These are phyloP conservation scores for Monascus ruber DNA, from an alignment of 2,329 filamentous ascomycete genomes.

Conservation along the genomic window DNA sequence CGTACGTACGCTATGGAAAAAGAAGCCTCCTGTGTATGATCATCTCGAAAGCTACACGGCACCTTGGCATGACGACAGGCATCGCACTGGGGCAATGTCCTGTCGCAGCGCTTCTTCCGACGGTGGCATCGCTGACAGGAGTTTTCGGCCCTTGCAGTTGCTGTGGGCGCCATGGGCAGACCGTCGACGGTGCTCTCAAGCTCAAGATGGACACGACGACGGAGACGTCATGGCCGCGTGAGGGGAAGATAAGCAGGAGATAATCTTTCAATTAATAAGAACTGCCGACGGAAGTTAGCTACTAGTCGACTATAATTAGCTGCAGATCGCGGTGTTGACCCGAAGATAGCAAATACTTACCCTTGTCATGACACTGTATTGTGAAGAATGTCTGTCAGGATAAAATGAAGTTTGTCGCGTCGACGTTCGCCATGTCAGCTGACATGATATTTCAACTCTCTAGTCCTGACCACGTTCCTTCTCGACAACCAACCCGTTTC, in stretches of 20 bases:
- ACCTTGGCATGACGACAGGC: conserved; percentile 29
- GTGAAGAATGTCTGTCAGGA: too few relatives aligned
- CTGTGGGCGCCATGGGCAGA: conserved; percentile 5
- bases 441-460: too few relatives aligned
- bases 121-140: conserved; percentile 33
- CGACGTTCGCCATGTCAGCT: too few relatives aligned
- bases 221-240: conserved; percentile 2
- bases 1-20: conserved; percentile 32
- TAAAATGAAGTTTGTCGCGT: too few relatives aligned
- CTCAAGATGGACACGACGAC: too few relatives aligned
- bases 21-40: conserved; percentile 28
- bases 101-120: conserved; percentile 35
- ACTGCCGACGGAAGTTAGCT: conserved; percentile 5
- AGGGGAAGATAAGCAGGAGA: neutral
- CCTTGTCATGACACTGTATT: too few relatives aligned
- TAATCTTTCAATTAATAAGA: neutral
- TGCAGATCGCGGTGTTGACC: too few relatives aligned
- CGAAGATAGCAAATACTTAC: too few relatives aligned
- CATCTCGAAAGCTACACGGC: conserved; percentile 32
- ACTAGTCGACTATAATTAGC: too few relatives aligned
- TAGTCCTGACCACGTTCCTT: too few relatives aligned
- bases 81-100: conserved; percentile 27
- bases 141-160: conserved; percentile 10
- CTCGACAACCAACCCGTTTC: too few relatives aligned
- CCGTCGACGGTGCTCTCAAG: too few relatives aligned